A percentile compares a stretch with the other conserved stretches of the same genome.
Conservation (phyloP, 2,329 filamentous ascomycete species). For the Lasiodiplodia sp. region DNA sequence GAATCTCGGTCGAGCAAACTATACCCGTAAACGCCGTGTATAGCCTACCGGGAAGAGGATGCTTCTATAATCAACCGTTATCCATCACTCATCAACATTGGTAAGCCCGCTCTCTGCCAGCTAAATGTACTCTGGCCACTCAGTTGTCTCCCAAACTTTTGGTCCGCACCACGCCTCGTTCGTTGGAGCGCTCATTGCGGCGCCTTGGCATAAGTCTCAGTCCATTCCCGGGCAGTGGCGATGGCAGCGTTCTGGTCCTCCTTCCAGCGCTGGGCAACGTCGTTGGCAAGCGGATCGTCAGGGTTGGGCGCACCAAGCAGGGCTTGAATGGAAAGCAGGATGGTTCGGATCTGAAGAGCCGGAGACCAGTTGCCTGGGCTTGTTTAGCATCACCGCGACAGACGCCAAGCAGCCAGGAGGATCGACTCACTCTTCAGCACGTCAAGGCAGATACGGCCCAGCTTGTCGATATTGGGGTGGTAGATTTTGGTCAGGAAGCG, state of each 20-base stretch:
- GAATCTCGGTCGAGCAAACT: slow-evolving; percentile 14
- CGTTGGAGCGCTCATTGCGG: slow-evolving; percentile 28
- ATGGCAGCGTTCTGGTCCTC: slow-evolving; percentile 94
- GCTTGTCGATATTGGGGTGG: slow-evolving; percentile 97
- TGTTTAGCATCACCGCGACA: slow-evolving; percentile 30
- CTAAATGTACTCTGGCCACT: background rate
- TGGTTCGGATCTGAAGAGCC: slow-evolving; percentile 95
- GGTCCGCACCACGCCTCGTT: background rate
- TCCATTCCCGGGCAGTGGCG: slow-evolving; percentile 92
- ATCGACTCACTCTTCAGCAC: slow-evolving; percentile 82
- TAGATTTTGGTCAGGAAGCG: slow-evolving; percentile 99
- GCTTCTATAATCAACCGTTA: slow-evolving; percentile 28
- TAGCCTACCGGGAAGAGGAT: slow-evolving; percentile 25
- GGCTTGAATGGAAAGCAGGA: slow-evolving; percentile 97
- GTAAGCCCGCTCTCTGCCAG: background rate
- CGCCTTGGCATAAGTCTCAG: slow-evolving; percentile 73
- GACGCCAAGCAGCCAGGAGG: background rate
- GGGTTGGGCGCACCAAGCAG: slow-evolving; percentile 95
- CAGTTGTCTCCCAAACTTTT: background rate
- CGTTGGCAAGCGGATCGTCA: slow-evolving; percentile 96
- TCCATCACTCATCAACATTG: slow-evolving; percentile 25
- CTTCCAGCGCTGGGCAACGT: slow-evolving; percentile 98
- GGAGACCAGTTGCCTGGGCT: slow-evolving; percentile 93
- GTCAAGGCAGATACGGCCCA: slow-evolving; percentile 95
- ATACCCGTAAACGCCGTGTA: slow-evolving; percentile 27